These are phyloP conservation scores for Nakaseomyces kungkrabaensis DNA, from an alignment of 1,139 yeast genomes.

Conservation along the genomic window DNA sequence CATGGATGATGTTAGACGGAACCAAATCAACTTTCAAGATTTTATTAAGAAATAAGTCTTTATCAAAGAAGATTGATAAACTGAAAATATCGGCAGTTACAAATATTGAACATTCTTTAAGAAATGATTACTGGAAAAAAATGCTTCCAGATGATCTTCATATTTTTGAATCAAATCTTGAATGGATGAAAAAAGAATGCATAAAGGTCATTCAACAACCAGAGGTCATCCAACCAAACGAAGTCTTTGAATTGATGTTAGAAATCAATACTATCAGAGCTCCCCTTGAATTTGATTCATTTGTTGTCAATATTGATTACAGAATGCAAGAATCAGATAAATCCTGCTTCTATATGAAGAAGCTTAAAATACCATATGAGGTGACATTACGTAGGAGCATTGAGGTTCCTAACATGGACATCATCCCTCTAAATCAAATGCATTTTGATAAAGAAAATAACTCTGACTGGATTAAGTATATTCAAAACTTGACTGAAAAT, in stretches of 20 bases:
- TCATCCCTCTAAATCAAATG: slow-evolving; percentile 22
- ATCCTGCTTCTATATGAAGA: slow-evolving; percentile 22
- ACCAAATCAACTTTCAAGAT: slow-evolving; percentile 48
- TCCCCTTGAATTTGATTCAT: slow-evolving; percentile 25
- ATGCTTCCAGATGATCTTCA: slow-evolving; percentile 22
- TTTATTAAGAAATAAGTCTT: slow-evolving; percentile 41
- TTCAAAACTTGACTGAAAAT: slow-evolving; percentile 8
- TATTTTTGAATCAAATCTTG: slow-evolving; percentile 19
- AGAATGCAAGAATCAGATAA: slow-evolving; percentile 18
- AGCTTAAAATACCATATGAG: slow-evolving; percentile 25
- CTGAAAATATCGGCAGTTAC: slow-evolving; percentile 18
- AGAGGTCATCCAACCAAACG: slow-evolving; percentile 16
- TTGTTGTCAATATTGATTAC: slow-evolving; percentile 23
- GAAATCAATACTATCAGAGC: slow-evolving; percentile 33
- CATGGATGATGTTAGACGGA: slow-evolving; percentile 64
- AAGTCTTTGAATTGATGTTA: slow-evolving; percentile 36
- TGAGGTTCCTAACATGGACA: slow-evolving; percentile 25
- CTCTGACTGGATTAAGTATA: slow-evolving; percentile 19
- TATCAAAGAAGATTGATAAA: slow-evolving; percentile 20
- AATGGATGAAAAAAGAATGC: slow-evolving; percentile 17
- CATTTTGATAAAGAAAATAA: slow-evolving; percentile 8
- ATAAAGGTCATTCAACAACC: slow-evolving; percentile 17
- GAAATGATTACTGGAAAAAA: slow-evolving; percentile 26
- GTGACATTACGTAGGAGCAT: slow-evolving; percentile 30
- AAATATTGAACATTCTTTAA: slow-evolving; percentile 20